Evolutionary conservation across 2,329 filamentous ascomycete genomes (phyloP), one percentile per base, ranked within the genome.

Genomic region (Alternaria consortialis): DNA sequence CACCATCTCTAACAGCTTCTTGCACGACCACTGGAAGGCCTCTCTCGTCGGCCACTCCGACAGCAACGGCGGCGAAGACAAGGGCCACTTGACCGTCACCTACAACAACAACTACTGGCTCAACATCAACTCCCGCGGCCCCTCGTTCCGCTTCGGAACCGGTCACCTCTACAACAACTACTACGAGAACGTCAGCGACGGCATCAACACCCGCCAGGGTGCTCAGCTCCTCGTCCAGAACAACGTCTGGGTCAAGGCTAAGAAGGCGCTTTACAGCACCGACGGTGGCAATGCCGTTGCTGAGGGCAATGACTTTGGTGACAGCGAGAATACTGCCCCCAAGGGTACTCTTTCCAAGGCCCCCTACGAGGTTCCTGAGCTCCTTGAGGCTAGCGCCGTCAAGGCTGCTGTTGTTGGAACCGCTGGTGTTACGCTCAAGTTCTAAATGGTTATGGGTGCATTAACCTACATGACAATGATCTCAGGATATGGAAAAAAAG

Each of bases 81-180:
- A 73, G 7, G 88, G 88, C 65, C 82, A 88, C 72, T 82, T 91
- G 46, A 85, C 81, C 72, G 81, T 91, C 56, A 91, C 89, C 57
- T 89, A 88, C 75, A 83, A 84, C 79, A 86, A 90, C 82, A 91
- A 91, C 84, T 82, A 86, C 81, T 90, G 84, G 83, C 71, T 74
- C 66, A 89, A 90, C 81, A 77, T 90, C 74, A 87, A 89, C 82
- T 88, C 85, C 7, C 88, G 89, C 56, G 81, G 79, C 0, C 89
- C 89, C 5, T 86, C 84, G 4, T 74, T 90, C 74, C 87, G 88
- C 67, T 91, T 91, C 80, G 89, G 88, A 29, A 90, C 86, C 42
- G 87, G 81, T 11, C 89, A 91, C 78, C 74, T 86, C 68, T 86
- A 84, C 81, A 88, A 86, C 82, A 83, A 75, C 72, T 82, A 81